phyloP scores from a whole-genome alignment of 768 basidiomycete genomes.

The Dacryopinax primogenitus region DNA sequence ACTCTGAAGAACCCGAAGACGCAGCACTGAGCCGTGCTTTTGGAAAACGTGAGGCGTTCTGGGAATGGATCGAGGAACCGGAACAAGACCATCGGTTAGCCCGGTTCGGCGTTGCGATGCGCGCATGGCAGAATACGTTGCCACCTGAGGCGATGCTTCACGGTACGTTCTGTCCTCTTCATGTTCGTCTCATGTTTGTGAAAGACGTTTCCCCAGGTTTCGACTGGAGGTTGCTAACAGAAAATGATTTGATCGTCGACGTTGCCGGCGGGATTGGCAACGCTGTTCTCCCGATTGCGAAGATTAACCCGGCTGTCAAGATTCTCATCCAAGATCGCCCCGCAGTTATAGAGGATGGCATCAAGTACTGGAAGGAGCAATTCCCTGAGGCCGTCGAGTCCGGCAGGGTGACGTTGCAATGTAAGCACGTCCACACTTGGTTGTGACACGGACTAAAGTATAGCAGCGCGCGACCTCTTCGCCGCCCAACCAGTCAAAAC shows the following conservation, averaged over 20 bases:
- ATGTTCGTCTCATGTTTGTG: too few species aligned
- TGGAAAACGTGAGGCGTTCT: conserved; percentile 15
- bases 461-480: conserved; percentile 12
- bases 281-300: conserved; percentile 20
- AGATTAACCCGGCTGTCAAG: conserved; percentile 20
- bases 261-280: conserved; percentile 26
- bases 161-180: conserved; percentile 14
- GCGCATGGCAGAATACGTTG: conserved; percentile 16
- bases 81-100: conserved; percentile 10
- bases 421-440: conserved; percentile 11
- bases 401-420: conserved; percentile 20
- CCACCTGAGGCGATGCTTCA: conserved; percentile 18
- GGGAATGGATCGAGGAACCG: conserved; percentile 13
- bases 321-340: conserved; percentile 26
- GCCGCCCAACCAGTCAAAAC: conserved; percentile 23
- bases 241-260: conserved; percentile 25
- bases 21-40: conserved; percentile 17
- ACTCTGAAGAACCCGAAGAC: conserved; percentile 16
- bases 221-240: conserved; percentile 40
- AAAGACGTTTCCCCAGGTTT: too few species aligned
- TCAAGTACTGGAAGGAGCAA: conserved; percentile 20
- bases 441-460: neutral
- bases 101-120: conserved; percentile 20
- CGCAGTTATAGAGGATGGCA: conserved; percentile 20
- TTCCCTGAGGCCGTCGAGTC: conserved; percentile 19